These are phyloP conservation scores for Penicillium capsulatum DNA, from an alignment of 2,329 filamentous ascomycete species.

Conservation along the genomic window DNA sequence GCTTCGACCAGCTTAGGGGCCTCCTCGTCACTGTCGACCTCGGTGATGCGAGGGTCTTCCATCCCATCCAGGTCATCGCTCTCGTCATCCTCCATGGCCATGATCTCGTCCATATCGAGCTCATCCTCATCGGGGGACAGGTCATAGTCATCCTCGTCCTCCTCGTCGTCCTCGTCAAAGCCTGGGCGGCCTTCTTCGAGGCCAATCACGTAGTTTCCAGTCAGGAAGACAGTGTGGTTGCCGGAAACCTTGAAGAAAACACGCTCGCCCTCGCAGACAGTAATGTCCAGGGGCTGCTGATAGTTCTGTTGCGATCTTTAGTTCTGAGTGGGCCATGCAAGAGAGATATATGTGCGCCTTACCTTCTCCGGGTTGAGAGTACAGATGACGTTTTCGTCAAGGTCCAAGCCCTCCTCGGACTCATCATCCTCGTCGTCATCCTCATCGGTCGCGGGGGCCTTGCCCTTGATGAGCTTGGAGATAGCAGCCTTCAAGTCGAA, in stretches of 20 bases:
- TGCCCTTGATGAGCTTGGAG: constrained; percentile 58
- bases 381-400: constrained; percentile 91
- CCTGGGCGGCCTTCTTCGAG: constrained; percentile 50
- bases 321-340: constrained; percentile 1
- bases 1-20: constrained; percentile 49
- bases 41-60: constrained; percentile 74
- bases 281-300: constrained; percentile 93
- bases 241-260: constrained; percentile 90
- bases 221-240: constrained; percentile 85
- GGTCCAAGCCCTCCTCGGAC: constrained; percentile 55
- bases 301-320: constrained; percentile 60
- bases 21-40: constrained; percentile 72
- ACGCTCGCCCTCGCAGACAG: constrained; percentile 79
- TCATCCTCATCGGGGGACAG: constrained; percentile 76
- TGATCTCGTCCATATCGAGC: constrained; percentile 56
- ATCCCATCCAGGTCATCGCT: constrained; percentile 75
- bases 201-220: constrained; percentile 88
- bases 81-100: constrained; percentile 54
- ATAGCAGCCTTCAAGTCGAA: constrained; percentile 47
- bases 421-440: constrained; percentile 58
- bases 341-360: constrained; percentile 37
- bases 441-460: constrained; percentile 68
- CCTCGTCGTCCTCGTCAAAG: constrained; percentile 55
- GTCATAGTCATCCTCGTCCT: constrained; percentile 72
- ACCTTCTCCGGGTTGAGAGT: constrained; percentile 91